These are phyloP conservation scores for Dendrocalamus sinicus DNA, from an alignment of 176 grass and related monocot species.

Conservation along the genomic window DNA sequence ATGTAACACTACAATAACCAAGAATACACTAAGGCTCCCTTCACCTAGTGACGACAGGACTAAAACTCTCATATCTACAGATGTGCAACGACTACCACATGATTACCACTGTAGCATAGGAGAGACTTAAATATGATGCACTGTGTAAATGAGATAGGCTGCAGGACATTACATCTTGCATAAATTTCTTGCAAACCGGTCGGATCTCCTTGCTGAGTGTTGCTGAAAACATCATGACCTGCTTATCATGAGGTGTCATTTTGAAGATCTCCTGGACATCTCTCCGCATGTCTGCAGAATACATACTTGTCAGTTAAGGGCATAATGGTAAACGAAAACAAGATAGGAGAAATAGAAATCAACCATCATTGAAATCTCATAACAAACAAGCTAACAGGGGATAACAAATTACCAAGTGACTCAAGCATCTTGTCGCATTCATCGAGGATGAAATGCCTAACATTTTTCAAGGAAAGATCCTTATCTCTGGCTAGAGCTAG, in stretches of 20 bases:
- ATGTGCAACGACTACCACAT: neutral
- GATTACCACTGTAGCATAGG: constrained; percentile 11
- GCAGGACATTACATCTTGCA: constrained; percentile 99
- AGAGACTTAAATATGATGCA: constrained; percentile 57
- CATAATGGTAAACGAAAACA: neutral
- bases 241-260: constrained; percentile 99
- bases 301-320: constrained; percentile 21
- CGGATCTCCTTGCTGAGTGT: constrained; percentile 99
- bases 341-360: neutral
- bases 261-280: constrained; percentile 99
- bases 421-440: constrained; percentile 99
- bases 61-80: neutral
- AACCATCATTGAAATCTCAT: neutral
- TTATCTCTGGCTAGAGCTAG: constrained; percentile 82
- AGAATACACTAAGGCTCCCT: neutral
- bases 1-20: neutral
- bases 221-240: constrained; percentile 99
- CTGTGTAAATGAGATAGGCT: constrained; percentile 59
- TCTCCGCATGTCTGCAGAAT: constrained; percentile 86
- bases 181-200: constrained; percentile 95
- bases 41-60: constrained; percentile 13
- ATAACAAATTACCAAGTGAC: constrained; percentile 74
- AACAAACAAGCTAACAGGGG: neutral
- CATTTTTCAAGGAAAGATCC: constrained; percentile 97
- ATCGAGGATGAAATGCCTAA: constrained; percentile 99